Evolutionary conservation across 169 alveolate species (phyloP), one percentile per base, ranked within the genome.

Genomic region (Plasmodium coatneyi): DNA sequence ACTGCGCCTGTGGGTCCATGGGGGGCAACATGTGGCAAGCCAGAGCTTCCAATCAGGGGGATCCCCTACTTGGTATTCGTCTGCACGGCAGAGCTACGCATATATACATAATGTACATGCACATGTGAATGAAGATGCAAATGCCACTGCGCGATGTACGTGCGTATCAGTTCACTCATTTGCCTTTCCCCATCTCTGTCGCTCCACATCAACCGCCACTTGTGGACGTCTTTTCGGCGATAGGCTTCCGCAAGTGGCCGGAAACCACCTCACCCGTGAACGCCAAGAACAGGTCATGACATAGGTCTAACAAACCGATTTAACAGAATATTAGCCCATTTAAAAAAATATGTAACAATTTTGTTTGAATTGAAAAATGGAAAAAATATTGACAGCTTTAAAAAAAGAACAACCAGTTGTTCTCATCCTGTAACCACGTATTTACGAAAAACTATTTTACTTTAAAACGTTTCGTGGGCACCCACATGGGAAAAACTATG

Each of bases 271-370:
- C 36, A 7, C 36, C 76, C 76, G 14, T 66, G 76, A 25, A 28
- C 76, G 41, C 76, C 39, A 0, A 6, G 22, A 66, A 0, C 41
- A 7, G 39, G 14, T 1, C n/a, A 66, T 9, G 36, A 22, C 36
- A 66, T 66, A 28, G 30, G 76, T 66, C 76, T 66, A 66, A 66
- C 16, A 66, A 66, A 66, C 76, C 76, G 76, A 66, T 66, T 66
- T 66, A 66, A 66, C 76, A 66, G 76, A 22, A 66, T 66, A 66
- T 66, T 25, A 66, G 19, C 76, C 39, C 12, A 19, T 2, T 66
- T 66, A 66, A 66, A 66, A 66, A 60, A 66, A 66, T 22, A 66
- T n/a, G 76, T 66, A 66, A 19, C 76, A 66, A 66, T 66, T 66
- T 7, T 66, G 76, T 5, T 25, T 22, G 1, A 19, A 66, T 66